Evolutionary conservation across 2,329 filamentous ascomycete genomes (phyloP).

Genomic region (Purpureocillium lavendulum): DNA sequence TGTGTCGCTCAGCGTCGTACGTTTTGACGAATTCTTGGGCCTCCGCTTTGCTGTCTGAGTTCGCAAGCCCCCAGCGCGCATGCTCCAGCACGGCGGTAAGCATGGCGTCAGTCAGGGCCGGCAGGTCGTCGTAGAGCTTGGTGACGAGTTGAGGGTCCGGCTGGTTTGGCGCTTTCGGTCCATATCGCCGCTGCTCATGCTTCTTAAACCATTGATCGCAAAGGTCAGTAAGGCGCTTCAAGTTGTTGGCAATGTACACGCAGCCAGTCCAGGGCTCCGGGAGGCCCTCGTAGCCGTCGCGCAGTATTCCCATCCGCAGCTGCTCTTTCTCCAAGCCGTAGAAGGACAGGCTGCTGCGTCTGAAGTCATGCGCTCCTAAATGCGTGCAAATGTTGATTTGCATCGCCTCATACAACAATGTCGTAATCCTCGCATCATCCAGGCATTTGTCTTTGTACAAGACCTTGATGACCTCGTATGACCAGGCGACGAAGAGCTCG

Average conservation of each 20-base stretch:
- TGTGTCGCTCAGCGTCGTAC: constrained; percentile 41
- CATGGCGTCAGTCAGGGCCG: constrained; percentile 45
- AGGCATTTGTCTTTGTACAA: constrained; percentile 54
- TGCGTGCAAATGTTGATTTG: constrained; percentile 52
- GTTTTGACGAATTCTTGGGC: constrained; percentile 37
- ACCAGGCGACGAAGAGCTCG: constrained; percentile 70
- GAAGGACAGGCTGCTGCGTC: constrained; percentile 55
- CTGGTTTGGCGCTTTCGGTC: constrained; percentile 20
- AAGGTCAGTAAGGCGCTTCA: constrained; percentile 51
- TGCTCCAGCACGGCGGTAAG: constrained; percentile 46
- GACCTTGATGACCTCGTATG: constrained; percentile 67
- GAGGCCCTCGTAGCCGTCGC: constrained; percentile 57
- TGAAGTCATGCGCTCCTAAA: constrained; percentile 58
- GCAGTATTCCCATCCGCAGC: constrained; percentile 56
- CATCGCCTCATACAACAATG: constrained; percentile 59
- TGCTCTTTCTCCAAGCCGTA: constrained; percentile 68
- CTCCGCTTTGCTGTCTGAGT: constrained; percentile 32
- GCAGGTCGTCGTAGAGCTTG: constrained; percentile 38
- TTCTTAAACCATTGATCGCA: constrained; percentile 46
- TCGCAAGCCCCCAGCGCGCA: constrained; percentile 39
- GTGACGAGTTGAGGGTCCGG: constrained; percentile 32
- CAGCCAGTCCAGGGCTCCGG: constrained; percentile 83
- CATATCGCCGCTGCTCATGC: constrained; percentile 25
- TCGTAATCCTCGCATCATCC: constrained; percentile 44
- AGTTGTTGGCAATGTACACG: constrained; percentile 51